Percentiles rank a stretch among this genome's conserved stretches.
Conservation (phyloP, 73 alveolate genomes). For the Paramecium octaurelia region DNA sequence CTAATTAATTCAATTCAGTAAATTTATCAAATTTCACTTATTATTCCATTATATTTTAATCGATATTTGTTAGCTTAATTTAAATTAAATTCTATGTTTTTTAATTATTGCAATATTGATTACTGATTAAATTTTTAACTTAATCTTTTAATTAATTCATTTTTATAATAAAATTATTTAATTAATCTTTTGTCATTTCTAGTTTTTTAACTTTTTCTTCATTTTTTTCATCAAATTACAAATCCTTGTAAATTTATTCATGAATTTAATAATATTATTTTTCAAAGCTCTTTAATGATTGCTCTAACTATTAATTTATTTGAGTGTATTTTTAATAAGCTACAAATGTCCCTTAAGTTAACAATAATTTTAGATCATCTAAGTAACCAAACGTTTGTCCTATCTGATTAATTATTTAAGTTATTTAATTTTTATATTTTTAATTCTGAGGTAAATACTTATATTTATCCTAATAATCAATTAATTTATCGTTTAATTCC, state of each 20-base stretch:
- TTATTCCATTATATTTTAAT: background rate
- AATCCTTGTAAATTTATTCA: too few relatives aligned
- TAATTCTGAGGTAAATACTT: background rate
- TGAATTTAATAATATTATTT: background rate
- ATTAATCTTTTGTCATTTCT: background rate
- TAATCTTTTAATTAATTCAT: background rate
- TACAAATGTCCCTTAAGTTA: background rate
- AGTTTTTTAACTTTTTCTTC: background rate
- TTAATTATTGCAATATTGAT: background rate
- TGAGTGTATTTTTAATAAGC: background rate
- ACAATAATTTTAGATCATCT: background rate
- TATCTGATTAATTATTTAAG: background rate
- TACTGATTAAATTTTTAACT: background rate
- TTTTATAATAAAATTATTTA: background rate
- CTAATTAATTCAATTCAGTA: background rate
- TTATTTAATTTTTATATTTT: background rate
- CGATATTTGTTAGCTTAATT: background rate
- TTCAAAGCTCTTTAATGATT: background rate
- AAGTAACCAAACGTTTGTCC: background rate
- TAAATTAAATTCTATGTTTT: background rate
- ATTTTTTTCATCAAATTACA: background rate
- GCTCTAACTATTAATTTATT: background rate
- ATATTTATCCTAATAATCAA: background rate
- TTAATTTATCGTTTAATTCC: background rate
- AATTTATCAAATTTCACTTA: background rate